Evolutionary conservation across 331 rosid species (phyloP).

Genomic region (Malus hybrid): DNA sequence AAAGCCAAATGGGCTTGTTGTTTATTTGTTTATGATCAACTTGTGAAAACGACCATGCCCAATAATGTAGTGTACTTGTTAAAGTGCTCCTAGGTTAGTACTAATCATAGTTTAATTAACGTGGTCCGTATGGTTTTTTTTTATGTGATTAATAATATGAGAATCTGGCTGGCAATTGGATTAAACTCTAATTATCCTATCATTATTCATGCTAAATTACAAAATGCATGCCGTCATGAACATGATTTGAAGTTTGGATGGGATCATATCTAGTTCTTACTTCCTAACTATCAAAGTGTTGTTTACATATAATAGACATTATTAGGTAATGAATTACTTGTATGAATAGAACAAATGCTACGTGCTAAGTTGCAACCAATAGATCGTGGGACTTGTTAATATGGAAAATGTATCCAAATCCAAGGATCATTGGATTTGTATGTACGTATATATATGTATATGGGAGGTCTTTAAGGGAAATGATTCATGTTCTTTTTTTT

Average conservation of each 20-base stretch:
- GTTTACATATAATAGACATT: too few species aligned
- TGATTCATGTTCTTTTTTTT: too few species aligned
- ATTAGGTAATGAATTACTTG: neutral
- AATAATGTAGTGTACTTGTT: constrained; percentile 1
- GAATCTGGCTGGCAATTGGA: constrained; percentile 10
- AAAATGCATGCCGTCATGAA: neutral
- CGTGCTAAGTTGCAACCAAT: neutral
- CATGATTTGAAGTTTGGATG: neutral
- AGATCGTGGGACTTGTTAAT: neutral
- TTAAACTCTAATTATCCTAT: neutral
- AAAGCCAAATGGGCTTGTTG: neutral
- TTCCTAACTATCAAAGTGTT: neutral
- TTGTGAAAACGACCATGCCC: constrained; percentile 15
- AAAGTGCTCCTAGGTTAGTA: constrained; percentile 8
- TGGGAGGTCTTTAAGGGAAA: too few species aligned
- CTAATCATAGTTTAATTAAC: constrained; percentile 3
- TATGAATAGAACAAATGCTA: neutral
- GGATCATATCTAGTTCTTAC: neutral
- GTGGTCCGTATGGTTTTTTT: constrained; percentile 1
- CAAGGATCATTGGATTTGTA: neutral
- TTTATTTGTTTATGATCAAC: neutral
- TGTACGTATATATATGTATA: neutral
- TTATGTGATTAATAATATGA: neutral
- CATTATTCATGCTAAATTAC: neutral
- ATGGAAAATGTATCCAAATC: neutral